Conservation (phyloP, 139 green algal species). For the Pseudopediastrum boryanum region DNA sequence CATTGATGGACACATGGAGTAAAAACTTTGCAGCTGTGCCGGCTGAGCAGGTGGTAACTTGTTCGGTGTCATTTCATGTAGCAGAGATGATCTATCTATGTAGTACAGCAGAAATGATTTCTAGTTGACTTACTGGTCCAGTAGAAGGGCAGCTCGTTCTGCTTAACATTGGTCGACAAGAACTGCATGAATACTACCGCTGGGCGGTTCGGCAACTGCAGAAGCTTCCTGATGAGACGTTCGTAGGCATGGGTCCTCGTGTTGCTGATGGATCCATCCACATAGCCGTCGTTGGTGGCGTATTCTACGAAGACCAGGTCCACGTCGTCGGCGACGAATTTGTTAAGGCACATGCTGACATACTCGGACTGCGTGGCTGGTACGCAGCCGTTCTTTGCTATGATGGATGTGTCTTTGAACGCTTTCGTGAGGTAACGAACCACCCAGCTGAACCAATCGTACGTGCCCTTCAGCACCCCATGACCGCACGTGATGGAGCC, state of each 20-base stretch:
- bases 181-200: conserved; percentile 45
- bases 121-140: not conserved
- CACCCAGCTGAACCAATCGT: conserved; percentile 2
- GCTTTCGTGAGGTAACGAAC: not conserved
- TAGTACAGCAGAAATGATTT: no score
- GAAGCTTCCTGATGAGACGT: conserved; percentile 51
- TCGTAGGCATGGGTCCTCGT: conserved; percentile 41
- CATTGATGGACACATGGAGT: no score
- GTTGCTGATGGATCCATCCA: conserved; percentile 5
- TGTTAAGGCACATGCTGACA: conserved; percentile 39
- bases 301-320: conserved; percentile 51
- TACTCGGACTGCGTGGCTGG: conserved; percentile 38
- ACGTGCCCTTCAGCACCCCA: not conserved
- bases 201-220: conserved; percentile 44
- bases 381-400: conserved; percentile 40
- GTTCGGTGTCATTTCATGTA: no score
- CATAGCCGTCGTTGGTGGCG: conserved; percentile 4
- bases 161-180: not conserved
- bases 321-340: conserved; percentile 33
- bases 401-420: not conserved
- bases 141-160: conserved; percentile 6
- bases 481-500: not conserved
- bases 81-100: no score
- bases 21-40: no score
- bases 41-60: no score